Base-by-base conservation (phyloP, 768 basidiomycete genomes). In the Rhodosporidiobolus odoratus region DNA sequence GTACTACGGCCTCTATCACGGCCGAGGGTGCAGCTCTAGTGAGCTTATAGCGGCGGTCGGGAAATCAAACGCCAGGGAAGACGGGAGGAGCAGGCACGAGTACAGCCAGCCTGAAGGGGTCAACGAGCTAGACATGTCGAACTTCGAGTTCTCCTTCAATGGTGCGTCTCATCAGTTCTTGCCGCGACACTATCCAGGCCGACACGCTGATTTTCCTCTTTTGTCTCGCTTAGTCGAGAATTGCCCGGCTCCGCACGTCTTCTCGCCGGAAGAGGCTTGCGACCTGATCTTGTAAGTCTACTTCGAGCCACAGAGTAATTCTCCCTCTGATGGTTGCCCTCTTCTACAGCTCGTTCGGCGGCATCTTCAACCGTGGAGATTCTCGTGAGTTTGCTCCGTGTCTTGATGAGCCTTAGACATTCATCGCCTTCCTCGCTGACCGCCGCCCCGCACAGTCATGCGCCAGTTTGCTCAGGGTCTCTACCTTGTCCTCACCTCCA, bases 391-490 rank as follows among this genome's bases (percentile, higher is more conserved):
- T 50, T 38, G 4, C 30, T 37, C 16, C 56, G 7, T 38, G 5
- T 57, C 56, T 25, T 50, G 15, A 37, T 13, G 27, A 8, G 30
- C 9, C 56, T n/a, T 37, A 21, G 21, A 23, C 21, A 5, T 17
- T 10, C 48, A 15, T 25, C 19, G 12, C 25, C 48, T 16, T 50
- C 48, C 48, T 16, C 25, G 53, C 58, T 59, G 58, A 59, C 41
- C 16, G 21, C 12, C 25, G 19, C 7, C 2, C 10, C n/a, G 21
- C 25, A 30, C 48, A n/a, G 47, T 53, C 7, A 45, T 47, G 63
- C 54, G 63, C 4, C 63, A 65, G n/a, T 57, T 65, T n/a, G 34
- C 63, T 2, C 63, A 65, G 30, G 63, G 63, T 19, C 30, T 65
- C 5, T 57, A 45, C 56, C 53, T 65, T 17, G 41, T 65, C 15